Percentiles rank a stretch among this genome's conserved stretches.
phyloP scores from a whole-genome alignment of 345 rosid genomes.

The Linum tenue region DNA sequence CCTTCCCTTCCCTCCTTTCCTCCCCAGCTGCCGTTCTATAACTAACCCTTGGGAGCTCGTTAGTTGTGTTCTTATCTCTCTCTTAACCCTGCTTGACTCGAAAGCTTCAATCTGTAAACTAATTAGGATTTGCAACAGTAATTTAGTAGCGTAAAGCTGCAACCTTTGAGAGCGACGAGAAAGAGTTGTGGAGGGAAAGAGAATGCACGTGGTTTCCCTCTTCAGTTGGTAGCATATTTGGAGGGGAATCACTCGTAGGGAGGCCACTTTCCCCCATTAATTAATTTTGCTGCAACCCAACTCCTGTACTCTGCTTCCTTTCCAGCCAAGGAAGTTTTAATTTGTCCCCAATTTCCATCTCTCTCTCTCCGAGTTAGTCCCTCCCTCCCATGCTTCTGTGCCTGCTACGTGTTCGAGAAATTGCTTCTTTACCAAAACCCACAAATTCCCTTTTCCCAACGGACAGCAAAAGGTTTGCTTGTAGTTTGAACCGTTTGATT shows the following conservation, averaged over 20 bases:
- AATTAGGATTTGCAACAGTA: no score
- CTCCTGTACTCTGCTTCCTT: conserved; percentile 30
- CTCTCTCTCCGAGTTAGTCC: conserved; percentile 24
- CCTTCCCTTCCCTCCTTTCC: not conserved
- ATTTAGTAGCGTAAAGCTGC: not conserved
- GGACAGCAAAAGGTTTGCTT: not conserved
- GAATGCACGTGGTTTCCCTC: conserved; percentile 48
- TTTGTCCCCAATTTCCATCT: not conserved
- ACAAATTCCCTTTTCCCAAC: conserved; percentile 21
- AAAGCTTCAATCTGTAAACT: no score
- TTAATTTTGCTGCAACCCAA: conserved; percentile 24
- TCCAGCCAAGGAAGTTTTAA: conserved; percentile 35
- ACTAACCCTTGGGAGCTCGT: no score
- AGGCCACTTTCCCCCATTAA: conserved; percentile 13
- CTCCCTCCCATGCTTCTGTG: conserved; percentile 22
- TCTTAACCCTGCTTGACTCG: not conserved
- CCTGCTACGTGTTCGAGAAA: conserved; percentile 8
- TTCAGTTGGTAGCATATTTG: conserved; percentile 23
- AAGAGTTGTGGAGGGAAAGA: conserved; percentile 16
- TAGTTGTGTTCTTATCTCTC: conserved; percentile 1
- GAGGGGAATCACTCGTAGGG: not conserved
- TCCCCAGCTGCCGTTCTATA: no score
- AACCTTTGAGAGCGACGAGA: not conserved
- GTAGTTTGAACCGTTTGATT: no score
- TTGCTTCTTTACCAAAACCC: conserved; percentile 27